Conservation (phyloP, 768 basidiomycete genomes). For the Kwoniella shandongensis region DNA sequence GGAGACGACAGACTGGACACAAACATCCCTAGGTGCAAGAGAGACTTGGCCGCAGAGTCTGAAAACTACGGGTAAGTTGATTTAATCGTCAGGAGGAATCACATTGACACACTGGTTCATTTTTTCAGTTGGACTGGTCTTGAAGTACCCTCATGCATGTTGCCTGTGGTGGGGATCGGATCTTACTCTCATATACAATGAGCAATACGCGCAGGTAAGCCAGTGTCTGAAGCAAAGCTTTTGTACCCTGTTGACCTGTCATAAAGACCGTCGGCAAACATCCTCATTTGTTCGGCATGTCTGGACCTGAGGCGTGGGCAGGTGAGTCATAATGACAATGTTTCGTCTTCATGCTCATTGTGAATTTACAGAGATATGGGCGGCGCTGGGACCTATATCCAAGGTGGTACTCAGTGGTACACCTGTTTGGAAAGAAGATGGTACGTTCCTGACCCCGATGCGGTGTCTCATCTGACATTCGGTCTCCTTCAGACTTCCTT, state of each 20-base stretch:
- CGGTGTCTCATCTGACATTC: background rate
- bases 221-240: no score
- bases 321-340: constrained; percentile 22
- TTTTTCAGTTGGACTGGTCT: background rate
- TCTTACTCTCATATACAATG: constrained; percentile 48
- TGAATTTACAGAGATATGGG: constrained; percentile 38
- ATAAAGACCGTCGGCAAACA: constrained; percentile 42
- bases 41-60: constrained; percentile 46
- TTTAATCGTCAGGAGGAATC: no score
- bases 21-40: constrained; percentile 42
- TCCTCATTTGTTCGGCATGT: constrained; percentile 48
- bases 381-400: constrained; percentile 41
- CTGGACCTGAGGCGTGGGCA: constrained; percentile 44
- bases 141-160: constrained; percentile 47
- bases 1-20: constrained; percentile 45
- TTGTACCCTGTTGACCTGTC: background rate
- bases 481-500: constrained; percentile 28
- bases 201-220: constrained; percentile 39
- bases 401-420: constrained; percentile 43
- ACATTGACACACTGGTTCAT: background rate
- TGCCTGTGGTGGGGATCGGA: constrained; percentile 52
- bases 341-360: background rate
- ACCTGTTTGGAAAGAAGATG: constrained; percentile 47
- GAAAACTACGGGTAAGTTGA: constrained; percentile 35
- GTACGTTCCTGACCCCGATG: constrained; percentile 6